Conservation (phyloP, 768 basidiomycete species). For the Leucocoprinus leucothites region DNA sequence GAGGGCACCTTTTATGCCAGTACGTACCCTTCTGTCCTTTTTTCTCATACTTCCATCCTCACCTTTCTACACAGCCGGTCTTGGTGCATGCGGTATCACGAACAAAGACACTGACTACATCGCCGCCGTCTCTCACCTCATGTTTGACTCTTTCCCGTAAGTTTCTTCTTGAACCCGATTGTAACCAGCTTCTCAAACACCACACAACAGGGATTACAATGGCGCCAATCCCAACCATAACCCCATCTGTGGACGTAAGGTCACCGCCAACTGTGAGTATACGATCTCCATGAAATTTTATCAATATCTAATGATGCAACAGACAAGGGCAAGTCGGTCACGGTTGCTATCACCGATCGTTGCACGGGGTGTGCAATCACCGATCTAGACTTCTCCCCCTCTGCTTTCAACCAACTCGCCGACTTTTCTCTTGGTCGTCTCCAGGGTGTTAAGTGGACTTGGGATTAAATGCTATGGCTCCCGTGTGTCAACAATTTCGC, state of each 20-base stretch:
- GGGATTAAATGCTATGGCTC: conserved; percentile 32
- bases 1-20: conserved; percentile 55
- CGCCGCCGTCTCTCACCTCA: conserved; percentile 50
- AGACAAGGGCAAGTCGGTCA: conserved; percentile 52
- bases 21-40: conserved; percentile 19
- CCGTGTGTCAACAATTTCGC: conserved; percentile 6
- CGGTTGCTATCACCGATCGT: conserved; percentile 56
- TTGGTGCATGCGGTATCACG: conserved; percentile 61
- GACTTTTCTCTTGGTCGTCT: conserved; percentile 47
- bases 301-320: conserved; percentile 9
- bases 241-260: conserved; percentile 59
- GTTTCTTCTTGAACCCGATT: conserved; percentile 20
- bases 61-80: conserved; percentile 38
- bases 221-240: conserved; percentile 70
- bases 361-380: conserved; percentile 51
- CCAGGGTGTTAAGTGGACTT: conserved; percentile 41
- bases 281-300: not conserved
- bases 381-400: conserved; percentile 63
- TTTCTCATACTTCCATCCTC: conserved; percentile 7
- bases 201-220: conserved; percentile 43
- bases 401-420: conserved; percentile 53
- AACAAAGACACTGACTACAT: conserved; percentile 52
- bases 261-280: conserved; percentile 49
- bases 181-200: not conserved
- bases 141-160: conserved; percentile 63